Conservation (phyloP, 116 monocot genomes). For the Trichopus zeylanicus region DNA sequence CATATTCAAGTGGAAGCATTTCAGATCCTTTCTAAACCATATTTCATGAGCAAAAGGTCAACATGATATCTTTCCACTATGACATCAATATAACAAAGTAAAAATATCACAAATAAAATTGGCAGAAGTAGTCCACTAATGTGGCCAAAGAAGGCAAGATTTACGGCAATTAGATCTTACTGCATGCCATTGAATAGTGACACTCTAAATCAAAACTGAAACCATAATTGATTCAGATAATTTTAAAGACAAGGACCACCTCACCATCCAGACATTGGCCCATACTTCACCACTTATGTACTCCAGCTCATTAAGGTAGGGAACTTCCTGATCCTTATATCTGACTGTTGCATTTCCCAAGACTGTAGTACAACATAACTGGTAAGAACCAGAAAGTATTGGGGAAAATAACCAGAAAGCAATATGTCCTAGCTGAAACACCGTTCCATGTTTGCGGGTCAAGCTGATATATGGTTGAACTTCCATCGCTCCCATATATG, state of each 20-base stretch:
- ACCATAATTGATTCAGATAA: neutral
- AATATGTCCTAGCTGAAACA: slow-evolving; percentile 9
- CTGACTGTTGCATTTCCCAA: slow-evolving; percentile 47
- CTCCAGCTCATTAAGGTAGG: slow-evolving; percentile 83
- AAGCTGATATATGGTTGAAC: slow-evolving; percentile 77
- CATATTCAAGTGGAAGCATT: no score
- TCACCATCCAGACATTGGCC: slow-evolving; percentile 94
- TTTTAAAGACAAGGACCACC: neutral
- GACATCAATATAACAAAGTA: no score
- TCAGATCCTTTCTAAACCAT: no score
- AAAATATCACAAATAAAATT: no score
- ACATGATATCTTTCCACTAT: no score
- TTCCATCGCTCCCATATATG: slow-evolving; percentile 94
- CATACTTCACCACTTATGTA: slow-evolving; percentile 90
- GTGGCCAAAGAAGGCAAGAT: no score
- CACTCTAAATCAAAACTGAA: neutral
- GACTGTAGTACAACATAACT: slow-evolving; percentile 35
- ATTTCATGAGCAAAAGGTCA: no score
- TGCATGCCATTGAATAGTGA: neutral
- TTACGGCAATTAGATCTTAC: no score
- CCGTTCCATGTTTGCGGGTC: slow-evolving; percentile 69
- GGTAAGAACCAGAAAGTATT: neutral
- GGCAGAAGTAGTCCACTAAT: no score
- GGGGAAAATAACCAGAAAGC: slow-evolving; percentile 3
- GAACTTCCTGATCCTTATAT: slow-evolving; percentile 54